Percentiles rank a stretch among this genome's conserved stretches.
Evolutionary conservation across 371 early-diverging fungal species (phyloP).

Genomic region (Basidiobolus meristosporus): DNA sequence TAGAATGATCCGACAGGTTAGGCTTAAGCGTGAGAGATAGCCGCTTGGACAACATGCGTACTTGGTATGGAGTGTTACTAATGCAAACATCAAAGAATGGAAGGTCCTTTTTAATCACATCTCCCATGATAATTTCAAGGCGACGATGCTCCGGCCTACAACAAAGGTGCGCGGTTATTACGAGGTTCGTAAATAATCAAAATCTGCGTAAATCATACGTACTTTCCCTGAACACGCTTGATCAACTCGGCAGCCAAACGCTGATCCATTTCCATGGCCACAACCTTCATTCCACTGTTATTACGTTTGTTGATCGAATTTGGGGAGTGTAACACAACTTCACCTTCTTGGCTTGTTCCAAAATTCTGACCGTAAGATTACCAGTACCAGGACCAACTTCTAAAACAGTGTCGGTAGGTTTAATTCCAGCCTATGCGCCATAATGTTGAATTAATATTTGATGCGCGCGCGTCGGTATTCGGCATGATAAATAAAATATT

Average conservation of each 20-base stretch:
- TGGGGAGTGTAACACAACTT: constrained; percentile 1
- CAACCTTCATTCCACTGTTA: constrained; percentile 32
- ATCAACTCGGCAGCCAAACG: constrained; percentile 94
- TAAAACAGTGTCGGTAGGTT: constrained; percentile 88
- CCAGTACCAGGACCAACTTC: constrained; percentile 99
- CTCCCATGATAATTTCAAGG: constrained; percentile 92
- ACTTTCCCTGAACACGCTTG: constrained; percentile 93
- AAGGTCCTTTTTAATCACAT: constrained; percentile 90
- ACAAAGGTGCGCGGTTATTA: neutral
- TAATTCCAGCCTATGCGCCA: constrained; percentile 51
- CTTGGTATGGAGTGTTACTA: constrained; percentile 99
- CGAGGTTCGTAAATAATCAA: neutral
- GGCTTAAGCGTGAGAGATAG: too few relatives aligned
- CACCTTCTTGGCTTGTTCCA: constrained; percentile 86
- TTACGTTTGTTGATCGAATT: neutral
- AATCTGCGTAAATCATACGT: constrained; percentile 11
- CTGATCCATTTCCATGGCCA: constrained; percentile 95
- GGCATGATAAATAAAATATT: neutral
- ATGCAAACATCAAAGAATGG: constrained; percentile 99
- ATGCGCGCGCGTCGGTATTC: neutral
- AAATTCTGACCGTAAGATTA: constrained; percentile 93
- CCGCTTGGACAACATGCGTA: constrained; percentile 7
- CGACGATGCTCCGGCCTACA: constrained; percentile 59
- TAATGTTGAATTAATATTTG: neutral
- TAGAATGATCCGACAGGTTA: constrained; percentile 1